These are phyloP conservation scores for Apiospora saccharicola DNA, from an alignment of 2,329 filamentous ascomycete species.

Conservation along the genomic window DNA sequence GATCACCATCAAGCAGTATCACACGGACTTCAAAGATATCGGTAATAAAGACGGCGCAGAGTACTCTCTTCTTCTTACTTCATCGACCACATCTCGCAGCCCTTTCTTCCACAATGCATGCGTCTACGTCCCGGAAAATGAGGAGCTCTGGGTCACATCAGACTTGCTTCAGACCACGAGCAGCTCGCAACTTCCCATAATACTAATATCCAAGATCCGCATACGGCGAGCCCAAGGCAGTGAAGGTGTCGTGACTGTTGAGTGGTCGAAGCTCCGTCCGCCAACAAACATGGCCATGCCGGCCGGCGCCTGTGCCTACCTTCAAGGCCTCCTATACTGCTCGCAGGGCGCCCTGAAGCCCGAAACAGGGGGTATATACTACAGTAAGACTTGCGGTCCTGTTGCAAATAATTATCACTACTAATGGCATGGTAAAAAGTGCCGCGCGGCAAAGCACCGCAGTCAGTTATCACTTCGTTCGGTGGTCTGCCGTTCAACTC, in stretches of 20 bases:
- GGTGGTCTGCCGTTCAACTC: slow-evolving; percentile 56
- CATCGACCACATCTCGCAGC: slow-evolving; percentile 47
- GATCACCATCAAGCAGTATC: slow-evolving; percentile 11
- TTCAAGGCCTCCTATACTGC: slow-evolving; percentile 50
- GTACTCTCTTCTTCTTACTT: slow-evolving; percentile 52
- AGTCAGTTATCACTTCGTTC: slow-evolving; percentile 50
- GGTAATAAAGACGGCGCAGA: slow-evolving; percentile 32
- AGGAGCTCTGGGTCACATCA: slow-evolving; percentile 56
- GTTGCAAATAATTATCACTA: background rate
- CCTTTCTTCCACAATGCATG: slow-evolving; percentile 57
- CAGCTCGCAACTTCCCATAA: slow-evolving; percentile 48
- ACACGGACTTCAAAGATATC: background rate
- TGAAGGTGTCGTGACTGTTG: slow-evolving; percentile 41
- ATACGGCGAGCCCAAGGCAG: slow-evolving; percentile 35
- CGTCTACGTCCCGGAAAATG: slow-evolving; percentile 47
- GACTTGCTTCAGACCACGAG: slow-evolving; percentile 48
- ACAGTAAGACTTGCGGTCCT: slow-evolving; percentile 30
- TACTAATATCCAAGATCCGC: slow-evolving; percentile 53
- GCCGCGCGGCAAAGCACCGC: slow-evolving; percentile 42
- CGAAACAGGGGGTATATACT: slow-evolving; percentile 39
- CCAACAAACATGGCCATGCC: slow-evolving; percentile 54
- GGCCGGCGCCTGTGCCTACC: slow-evolving; percentile 50
- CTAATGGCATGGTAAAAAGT: slow-evolving; percentile 29
- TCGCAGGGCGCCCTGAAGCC: slow-evolving; percentile 46
- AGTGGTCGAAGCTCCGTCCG: slow-evolving; percentile 52